Base-by-base conservation (phyloP, 2,329 filamentous ascomycete species). In the Trichothecium roseum region DNA sequence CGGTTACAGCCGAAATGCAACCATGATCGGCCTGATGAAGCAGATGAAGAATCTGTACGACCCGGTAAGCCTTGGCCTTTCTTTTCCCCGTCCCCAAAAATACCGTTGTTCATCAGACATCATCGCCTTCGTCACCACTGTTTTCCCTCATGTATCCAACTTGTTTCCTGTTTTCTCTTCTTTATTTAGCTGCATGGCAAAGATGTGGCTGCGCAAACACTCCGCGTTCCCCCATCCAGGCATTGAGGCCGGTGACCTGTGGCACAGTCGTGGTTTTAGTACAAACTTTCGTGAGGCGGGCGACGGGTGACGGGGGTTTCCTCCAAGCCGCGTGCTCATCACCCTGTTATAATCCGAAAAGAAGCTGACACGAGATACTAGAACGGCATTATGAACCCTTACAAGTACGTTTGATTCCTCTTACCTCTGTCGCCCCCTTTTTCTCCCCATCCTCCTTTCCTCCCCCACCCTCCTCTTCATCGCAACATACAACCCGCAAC, bases 351-450 rank as follows among this genome's bases (percentile, higher is more conserved):
- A n/a, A 13, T n/a, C 16, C 6, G 9, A 17, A 9, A n/a, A 20
- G 18, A 17, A 29, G 37, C 34, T 36, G 29, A 39, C 30, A n/a
- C 8, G 17, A 30, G 8, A 18, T 16, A 3, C 12, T 16, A 94
- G 86, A 94, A 94, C 48, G 88, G 87, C 32, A 96, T 96, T 60
- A 93, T 96, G 86, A 96, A 95, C 63, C 89, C 89, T 1, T 96
- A 96, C 69, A 96, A 96, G 64, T 96, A 95, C 58, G 82, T 96
- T 45, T 81, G 61, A 52, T 28, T 17, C 17, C 20, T 26, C 28
- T 29, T n/a, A n/a, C n/a, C n/a, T n/a, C n/a, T n/a, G n/a, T n/a
- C n/a, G n/a, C n/a, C n/a, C n/a, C n/a, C n/a, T n/a, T n/a, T n/a
- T n/a, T n/a, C n/a, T n/a, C n/a, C n/a, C n/a, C n/a, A n/a, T n/a